Percentiles rank a stretch among this genome's conserved stretches.
Evolutionary conservation across 805 yeast genomes (phyloP).

Genomic region (Metschnikowia colocasiae): DNA sequence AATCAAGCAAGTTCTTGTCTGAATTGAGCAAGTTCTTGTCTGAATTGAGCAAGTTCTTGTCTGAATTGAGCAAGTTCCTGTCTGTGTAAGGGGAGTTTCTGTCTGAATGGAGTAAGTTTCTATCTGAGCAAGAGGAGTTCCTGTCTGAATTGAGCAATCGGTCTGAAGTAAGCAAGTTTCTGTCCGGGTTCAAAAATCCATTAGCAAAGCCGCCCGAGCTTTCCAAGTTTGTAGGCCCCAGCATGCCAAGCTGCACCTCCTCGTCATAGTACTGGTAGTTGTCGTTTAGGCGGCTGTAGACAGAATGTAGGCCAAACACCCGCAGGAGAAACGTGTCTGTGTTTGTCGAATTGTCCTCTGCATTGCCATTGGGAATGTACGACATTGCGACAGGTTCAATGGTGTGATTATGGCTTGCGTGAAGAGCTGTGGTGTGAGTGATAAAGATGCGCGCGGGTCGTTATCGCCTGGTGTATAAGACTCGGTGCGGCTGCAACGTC

Average conservation of each 20-base stretch:
- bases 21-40: not conserved
- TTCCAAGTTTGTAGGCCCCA: not conserved
- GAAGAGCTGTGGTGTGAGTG: not conserved
- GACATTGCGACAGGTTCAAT: constrained; percentile 3
- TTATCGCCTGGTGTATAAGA: constrained; percentile 6
- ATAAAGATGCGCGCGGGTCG: constrained; percentile 2
- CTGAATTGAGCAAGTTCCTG: not conserved
- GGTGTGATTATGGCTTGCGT: not conserved
- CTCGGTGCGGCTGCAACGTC: not conserved
- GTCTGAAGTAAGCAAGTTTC: not conserved
- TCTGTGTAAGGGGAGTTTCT: not conserved
- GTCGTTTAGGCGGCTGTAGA: constrained; percentile 39
- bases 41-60: constrained; percentile 16
- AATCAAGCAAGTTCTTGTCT: constrained; percentile 25
- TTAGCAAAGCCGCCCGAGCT: not conserved
- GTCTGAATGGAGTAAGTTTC: not conserved
- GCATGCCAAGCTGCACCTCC: constrained; percentile 18
- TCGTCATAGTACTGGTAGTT: constrained; percentile 39
- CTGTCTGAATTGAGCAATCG: not conserved
- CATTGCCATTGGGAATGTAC: not conserved
- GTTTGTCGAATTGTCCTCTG: constrained; percentile 3
- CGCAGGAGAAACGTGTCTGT: constrained; percentile 60
- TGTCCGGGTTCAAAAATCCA: not conserved
- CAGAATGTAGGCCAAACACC: constrained; percentile 54
- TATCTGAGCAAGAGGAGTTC: not conserved